Conservation (phyloP, 495 filamentous ascomycete species). For the Lasiosphaeriaceae sp. region DNA sequence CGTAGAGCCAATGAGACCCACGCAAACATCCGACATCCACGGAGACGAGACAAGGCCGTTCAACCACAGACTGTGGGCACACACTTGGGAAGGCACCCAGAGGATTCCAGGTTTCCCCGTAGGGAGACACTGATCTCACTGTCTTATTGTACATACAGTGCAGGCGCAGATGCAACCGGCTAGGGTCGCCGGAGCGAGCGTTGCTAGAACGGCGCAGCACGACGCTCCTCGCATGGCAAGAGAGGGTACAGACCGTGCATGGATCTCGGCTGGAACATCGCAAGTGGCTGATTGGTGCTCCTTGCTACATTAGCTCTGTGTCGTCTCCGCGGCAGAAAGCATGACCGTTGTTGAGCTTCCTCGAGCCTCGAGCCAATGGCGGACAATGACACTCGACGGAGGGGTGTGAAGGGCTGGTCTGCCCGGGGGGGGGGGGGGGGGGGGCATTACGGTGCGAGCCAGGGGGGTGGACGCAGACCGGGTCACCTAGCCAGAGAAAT, state of each 20-base stretch:
- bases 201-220: constrained; percentile 12
- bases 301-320: constrained; percentile 41
- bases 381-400: constrained; percentile 17
- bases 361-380: constrained; percentile 37
- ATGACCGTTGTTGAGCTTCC: constrained; percentile 44
- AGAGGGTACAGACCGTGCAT: constrained; percentile 26
- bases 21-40: constrained; percentile 31
- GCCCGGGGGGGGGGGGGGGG: constrained; percentile 12
- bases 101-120: constrained; percentile 9
- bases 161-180: constrained; percentile 14
- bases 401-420: constrained; percentile 27
- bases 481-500: constrained; percentile 17
- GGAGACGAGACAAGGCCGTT: constrained; percentile 28
- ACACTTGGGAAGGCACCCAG: constrained; percentile 1
- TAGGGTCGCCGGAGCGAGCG: constrained; percentile 11
- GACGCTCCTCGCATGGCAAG: constrained; percentile 10
- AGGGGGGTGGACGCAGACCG: constrained; percentile 24
- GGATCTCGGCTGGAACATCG: constrained; percentile 41
- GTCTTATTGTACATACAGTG: constrained; percentile 18
- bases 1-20: constrained; percentile 26
- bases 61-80: constrained; percentile 18
- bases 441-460: constrained; percentile 5
- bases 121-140: constrained; percentile 15
- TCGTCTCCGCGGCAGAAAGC: constrained; percentile 45
- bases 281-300: constrained; percentile 37